Evolutionary conservation across 352 stramenopile species (phyloP).

Genomic region (Phytophthora meadii): DNA sequence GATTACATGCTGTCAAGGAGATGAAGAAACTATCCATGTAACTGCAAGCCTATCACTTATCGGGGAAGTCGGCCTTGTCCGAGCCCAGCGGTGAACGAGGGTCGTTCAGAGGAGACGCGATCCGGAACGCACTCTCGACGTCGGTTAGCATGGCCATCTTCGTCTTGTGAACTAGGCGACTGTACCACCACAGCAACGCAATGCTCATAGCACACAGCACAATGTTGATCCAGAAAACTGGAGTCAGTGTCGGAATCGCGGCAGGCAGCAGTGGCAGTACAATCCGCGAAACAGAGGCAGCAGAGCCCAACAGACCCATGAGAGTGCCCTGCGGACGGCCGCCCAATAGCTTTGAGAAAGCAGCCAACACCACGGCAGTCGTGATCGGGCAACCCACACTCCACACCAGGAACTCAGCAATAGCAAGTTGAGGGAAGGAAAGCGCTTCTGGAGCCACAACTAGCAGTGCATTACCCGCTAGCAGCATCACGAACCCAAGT

Average conservation of each 20-base stretch:
- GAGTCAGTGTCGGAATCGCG: conserved; percentile 61
- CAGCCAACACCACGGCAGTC: conserved; percentile 67
- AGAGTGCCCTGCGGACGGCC: conserved; percentile 73
- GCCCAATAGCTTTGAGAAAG: conserved; percentile 75
- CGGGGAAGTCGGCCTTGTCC: conserved; percentile 37
- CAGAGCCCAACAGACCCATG: conserved; percentile 74
- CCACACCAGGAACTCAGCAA: conserved; percentile 73
- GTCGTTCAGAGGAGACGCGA: conserved; percentile 34
- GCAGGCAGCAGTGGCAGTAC: conserved; percentile 69
- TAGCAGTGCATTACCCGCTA: conserved; percentile 60
- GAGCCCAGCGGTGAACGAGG: conserved; percentile 49
- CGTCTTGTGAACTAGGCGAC: conserved; percentile 49
- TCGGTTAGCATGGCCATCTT: conserved; percentile 54
- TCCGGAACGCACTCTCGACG: conserved; percentile 37
- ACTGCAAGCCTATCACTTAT: conserved; percentile 18
- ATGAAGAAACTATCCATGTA: conserved; percentile 2
- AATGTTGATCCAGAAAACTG: conserved; percentile 83
- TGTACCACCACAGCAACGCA: conserved; percentile 65
- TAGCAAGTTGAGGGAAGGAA: conserved; percentile 52
- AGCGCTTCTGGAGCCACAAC: conserved; percentile 47
- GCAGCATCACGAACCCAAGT: conserved; percentile 61
- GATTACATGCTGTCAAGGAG: conserved; percentile 3
- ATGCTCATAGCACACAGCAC: conserved; percentile 61
- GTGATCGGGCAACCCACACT: conserved; percentile 79
- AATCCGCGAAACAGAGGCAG: conserved; percentile 73